A percentile compares a stretch with the other conserved stretches of the same genome.
Conservation (phyloP, 352 stramenopile species). For the Blastocystis sp. region DNA sequence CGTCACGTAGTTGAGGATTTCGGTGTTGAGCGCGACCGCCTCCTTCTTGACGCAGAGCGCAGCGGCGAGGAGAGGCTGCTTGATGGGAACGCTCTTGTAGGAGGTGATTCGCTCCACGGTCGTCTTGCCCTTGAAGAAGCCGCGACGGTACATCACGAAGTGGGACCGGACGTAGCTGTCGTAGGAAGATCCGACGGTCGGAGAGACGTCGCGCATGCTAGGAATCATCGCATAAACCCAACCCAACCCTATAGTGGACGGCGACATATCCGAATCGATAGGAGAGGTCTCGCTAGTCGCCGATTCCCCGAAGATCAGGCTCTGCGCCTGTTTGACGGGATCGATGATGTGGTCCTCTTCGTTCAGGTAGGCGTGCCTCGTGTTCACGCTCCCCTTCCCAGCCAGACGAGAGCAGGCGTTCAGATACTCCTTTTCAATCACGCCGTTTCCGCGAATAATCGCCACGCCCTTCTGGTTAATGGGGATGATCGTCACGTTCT, state of each 20-base stretch:
- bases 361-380: conserved; percentile 12
- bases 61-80: conserved; percentile 19
- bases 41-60: background rate
- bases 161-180: conserved; percentile 2
- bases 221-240: background rate
- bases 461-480: conserved; percentile 50
- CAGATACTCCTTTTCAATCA: conserved; percentile 60
- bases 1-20: conserved; percentile 34
- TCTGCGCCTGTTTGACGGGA: conserved; percentile 7
- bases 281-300: background rate
- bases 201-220: conserved; percentile 21
- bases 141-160: conserved; percentile 45
- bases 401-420: background rate
- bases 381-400: background rate
- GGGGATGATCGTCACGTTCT: conserved; percentile 45
- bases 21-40: conserved; percentile 6
- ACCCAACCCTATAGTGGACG: background rate
- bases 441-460: conserved; percentile 37
- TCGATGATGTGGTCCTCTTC: conserved; percentile 23
- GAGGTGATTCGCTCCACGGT: background rate
- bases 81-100: conserved; percentile 40
- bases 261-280: conserved; percentile 19
- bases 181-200: background rate
- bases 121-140: conserved; percentile 20
- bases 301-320: conserved; percentile 14